Conservation (phyloP, 2,329 filamentous ascomycete species). For the Calonectria naviculata region DNA sequence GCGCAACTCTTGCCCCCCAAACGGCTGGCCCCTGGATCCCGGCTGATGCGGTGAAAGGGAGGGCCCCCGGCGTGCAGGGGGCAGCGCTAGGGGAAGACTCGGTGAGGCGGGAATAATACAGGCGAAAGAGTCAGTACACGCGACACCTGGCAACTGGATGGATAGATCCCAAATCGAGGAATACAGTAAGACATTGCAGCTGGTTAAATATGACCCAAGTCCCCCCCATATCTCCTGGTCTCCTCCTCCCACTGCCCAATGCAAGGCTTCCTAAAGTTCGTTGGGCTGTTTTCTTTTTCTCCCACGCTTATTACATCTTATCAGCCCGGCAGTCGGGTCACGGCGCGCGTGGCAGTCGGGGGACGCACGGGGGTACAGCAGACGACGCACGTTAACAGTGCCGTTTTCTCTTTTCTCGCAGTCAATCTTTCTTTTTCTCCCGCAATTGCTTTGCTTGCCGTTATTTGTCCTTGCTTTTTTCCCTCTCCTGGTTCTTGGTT, state of each 20-base stretch:
- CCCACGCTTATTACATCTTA: neutral
- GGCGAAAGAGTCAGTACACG: neutral
- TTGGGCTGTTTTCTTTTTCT: neutral
- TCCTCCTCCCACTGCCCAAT: neutral
- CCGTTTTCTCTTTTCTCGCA: neutral
- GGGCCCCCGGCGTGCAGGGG: neutral
- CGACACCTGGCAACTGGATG: conserved; percentile 10
- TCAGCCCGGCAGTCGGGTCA: neutral
- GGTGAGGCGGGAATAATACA: conserved; percentile 2
- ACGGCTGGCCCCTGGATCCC: neutral
- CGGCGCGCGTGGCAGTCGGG: neutral
- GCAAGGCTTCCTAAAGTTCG: neutral
- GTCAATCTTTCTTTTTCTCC: neutral
- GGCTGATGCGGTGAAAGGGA: conserved; percentile 4
- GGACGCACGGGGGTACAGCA: neutral
- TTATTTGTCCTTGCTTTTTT: neutral
- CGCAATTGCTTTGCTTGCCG: neutral
- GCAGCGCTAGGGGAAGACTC: neutral
- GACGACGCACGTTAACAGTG: neutral
- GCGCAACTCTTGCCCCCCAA: neutral
- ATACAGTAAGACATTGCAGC: neutral
- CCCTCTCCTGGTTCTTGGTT: neutral
- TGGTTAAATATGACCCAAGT: neutral
- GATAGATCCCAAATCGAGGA: neutral
- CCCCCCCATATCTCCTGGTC: neutral